A percentile compares a stretch with the other conserved stretches of the same genome.
Evolutionary conservation across 1,139 yeast species (phyloP).

Genomic region (Chernovozyma sophiae-reginae): DNA sequence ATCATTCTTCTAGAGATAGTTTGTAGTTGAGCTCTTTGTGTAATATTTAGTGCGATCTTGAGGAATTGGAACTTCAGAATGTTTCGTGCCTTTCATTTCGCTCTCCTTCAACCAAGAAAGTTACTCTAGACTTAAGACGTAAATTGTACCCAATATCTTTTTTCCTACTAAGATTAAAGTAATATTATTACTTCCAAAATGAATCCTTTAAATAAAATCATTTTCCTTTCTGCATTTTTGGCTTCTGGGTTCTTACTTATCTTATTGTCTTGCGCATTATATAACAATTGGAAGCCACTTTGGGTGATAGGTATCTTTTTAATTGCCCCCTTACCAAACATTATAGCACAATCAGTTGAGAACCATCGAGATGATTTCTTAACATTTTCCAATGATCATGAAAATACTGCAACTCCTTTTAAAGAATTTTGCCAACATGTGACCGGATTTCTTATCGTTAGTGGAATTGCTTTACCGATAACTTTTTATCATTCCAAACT

Average conservation of each 20-base stretch:
- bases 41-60: too few species aligned
- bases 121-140: too few species aligned
- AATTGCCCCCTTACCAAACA: constrained; percentile 68
- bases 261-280: constrained; percentile 68
- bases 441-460: constrained; percentile 63
- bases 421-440: constrained; percentile 58
- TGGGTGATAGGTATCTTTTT: constrained; percentile 64
- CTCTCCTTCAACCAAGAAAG: too few species aligned
- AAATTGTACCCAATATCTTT: too few species aligned
- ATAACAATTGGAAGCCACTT: constrained; percentile 65
- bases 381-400: constrained; percentile 52
- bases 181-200: constrained; percentile 13
- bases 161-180: too few species aligned
- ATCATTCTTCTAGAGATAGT: too few species aligned
- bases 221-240: constrained; percentile 63
- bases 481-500: constrained; percentile 58
- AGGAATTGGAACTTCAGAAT: too few species aligned
- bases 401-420: constrained; percentile 40
- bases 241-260: constrained; percentile 75
- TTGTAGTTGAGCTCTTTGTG: too few species aligned
- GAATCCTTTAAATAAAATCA: constrained; percentile 67
- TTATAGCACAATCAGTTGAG: constrained; percentile 40
- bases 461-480: constrained; percentile 65
- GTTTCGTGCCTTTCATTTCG: too few species aligned
- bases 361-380: constrained; percentile 55